Base-by-base conservation (phyloP, 805 yeast species). In the Ogataea degrootiae region DNA sequence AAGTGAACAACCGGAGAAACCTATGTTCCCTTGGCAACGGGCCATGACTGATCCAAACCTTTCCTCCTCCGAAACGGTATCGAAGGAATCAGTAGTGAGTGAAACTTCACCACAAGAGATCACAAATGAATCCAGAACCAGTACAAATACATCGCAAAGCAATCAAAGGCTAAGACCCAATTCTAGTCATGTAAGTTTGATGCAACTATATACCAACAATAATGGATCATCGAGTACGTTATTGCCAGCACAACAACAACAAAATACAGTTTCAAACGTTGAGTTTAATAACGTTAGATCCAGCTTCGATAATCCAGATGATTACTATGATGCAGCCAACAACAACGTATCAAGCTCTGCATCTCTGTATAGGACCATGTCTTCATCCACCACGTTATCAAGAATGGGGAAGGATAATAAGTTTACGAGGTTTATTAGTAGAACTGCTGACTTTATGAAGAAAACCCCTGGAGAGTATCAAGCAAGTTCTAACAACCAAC, bases 201-300 rank as follows among this genome's bases (percentile, higher is more conserved):
- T 21, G 22, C 34, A 36, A 19, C 12, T 36, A 12, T 52, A 55
- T 42, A 37, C 40, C 8, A 39, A 51, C 42, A 42, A 36, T 11
- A 59, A 60, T 39, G 41, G 37, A 6, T 52, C 59, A 4, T 47
- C 57, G 9, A 44, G 50, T 19, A 49, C 60, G 2, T 41, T 56
- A 4, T 33, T 55, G 12, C 56, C 61, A 4, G 39, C 52, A 14
- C 39, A 34, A 47, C 51, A 59, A 26, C 31, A 56, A 45, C 52
- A 59, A 52, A 48, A 58, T 49, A 48, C 61, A 6, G 57, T 55
- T 19, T 51, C 65, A 15, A 61, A 58, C 44, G 69, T 66, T n/a
- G 70, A 65, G 45, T 66, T 66, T 51, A 65, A 57, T 42, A 66
- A 66, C 46, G 62, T 65, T 6, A 47, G 66, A 17, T 34, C 57